phyloP scores from a whole-genome alignment of 805 yeast species.

The Spathaspora sp. region DNA sequence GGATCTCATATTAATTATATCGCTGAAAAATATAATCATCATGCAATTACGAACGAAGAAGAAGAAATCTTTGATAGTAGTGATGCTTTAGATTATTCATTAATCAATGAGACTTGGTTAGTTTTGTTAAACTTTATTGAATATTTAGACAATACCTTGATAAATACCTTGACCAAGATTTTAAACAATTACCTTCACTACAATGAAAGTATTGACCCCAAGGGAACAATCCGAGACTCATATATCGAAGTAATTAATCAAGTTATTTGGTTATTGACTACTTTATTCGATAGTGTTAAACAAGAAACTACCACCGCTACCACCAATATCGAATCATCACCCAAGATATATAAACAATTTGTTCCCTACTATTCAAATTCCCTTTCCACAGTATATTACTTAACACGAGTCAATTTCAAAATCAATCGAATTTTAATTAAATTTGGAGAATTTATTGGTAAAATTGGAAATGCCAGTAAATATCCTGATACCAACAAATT shows the following conservation, averaged over 20 bases:
- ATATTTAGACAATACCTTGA: conserved; percentile 29
- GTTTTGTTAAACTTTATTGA: conserved; percentile 33
- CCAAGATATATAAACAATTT: conserved; percentile 30
- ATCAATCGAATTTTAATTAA: conserved; percentile 25
- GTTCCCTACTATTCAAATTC: conserved; percentile 40
- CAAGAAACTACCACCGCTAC: not conserved
- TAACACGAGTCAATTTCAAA: conserved; percentile 23
- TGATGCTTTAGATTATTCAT: conserved; percentile 39
- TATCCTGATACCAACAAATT: conserved; percentile 34
- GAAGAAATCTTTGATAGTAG: conserved; percentile 32
- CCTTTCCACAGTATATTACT: conserved; percentile 34
- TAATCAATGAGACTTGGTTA: conserved; percentile 42
- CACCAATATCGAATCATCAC: conserved; percentile 31
- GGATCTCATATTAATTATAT: conserved; percentile 37
- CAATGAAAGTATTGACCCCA: conserved; percentile 23
- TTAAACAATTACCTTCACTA: conserved; percentile 37
- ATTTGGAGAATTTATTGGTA: conserved; percentile 28
- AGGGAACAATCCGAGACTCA: conserved; percentile 22
- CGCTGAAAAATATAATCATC: conserved; percentile 34
- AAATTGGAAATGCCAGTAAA: conserved; percentile 29
- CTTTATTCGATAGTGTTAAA: conserved; percentile 17
- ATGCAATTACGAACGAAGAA: conserved; percentile 8
- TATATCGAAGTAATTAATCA: conserved; percentile 24
- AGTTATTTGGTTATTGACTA: conserved; percentile 21
- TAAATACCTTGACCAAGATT: conserved; percentile 27